These are phyloP conservation scores for Euphorbia celastroides DNA, from an alignment of 441 rosid genomes.

Conservation along the genomic window DNA sequence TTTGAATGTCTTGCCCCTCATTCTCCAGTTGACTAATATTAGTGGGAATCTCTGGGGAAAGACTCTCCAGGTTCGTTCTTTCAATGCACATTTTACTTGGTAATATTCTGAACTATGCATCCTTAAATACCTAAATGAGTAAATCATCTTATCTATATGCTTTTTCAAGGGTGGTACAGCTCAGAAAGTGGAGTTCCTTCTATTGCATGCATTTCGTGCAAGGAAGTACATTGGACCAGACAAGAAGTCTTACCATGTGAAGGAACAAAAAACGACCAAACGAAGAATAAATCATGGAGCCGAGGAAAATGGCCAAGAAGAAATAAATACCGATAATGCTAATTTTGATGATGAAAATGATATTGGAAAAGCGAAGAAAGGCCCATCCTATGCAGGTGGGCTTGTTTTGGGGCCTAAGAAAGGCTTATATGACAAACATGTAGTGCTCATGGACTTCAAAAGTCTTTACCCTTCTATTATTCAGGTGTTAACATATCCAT, in stretches of 20 bases:
- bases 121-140: neutral
- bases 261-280: conserved; percentile 56
- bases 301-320: conserved; percentile 42
- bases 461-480: conserved; percentile 99
- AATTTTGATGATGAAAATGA: conserved; percentile 44
- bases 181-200: conserved; percentile 87
- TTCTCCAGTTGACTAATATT: conserved; percentile 93
- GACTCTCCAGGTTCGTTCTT: conserved; percentile 82
- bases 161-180: conserved; percentile 91
- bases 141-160: conserved; percentile 15
- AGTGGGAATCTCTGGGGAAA: conserved; percentile 99
- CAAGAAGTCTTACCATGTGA: conserved; percentile 52
- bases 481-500: conserved; percentile 51
- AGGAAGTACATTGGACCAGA: conserved; percentile 94
- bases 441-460: conserved; percentile 92
- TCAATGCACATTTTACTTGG: neutral
- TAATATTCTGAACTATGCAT: conserved; percentile 10
- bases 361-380: conserved; percentile 59
- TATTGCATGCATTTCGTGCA: conserved; percentile 88
- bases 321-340: conserved; percentile 37
- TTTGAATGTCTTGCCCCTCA: conserved; percentile 92
- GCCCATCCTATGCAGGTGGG: conserved; percentile 94
- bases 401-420: conserved; percentile 95
- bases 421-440: conserved; percentile 90
- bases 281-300: conserved; percentile 43